Base-by-base conservation (phyloP, 441 rosid species). In the Francoa sonchifolia region DNA sequence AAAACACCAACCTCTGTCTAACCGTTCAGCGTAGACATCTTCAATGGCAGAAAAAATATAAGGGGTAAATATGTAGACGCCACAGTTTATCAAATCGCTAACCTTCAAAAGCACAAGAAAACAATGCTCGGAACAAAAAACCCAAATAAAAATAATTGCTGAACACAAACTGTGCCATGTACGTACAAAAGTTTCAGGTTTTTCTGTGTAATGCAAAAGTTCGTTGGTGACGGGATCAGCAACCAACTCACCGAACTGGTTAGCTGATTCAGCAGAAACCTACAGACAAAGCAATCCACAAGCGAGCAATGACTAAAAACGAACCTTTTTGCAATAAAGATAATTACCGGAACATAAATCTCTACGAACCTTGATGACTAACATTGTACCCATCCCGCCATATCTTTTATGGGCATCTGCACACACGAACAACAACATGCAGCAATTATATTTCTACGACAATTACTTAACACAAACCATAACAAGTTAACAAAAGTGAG, bases 181-280 rank as follows among this genome's bases (percentile, higher is more conserved):
- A 64, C 71, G n/a, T 72, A 86, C 96, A 57, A 86, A 86, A 53
- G 96, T 82, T 50, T 86, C 92, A 8, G 92, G 96, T 60, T 82
- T 87, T 61, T 87, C 94, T 0, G 94, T 79, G 42, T 87, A 87
- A 52, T 87, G 96, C 67, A 87, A 48, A 42, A 87, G 59, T 62
- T 87, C 94, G 43, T 74, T 82, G 19, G 88, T 77, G 59, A 47
- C 67, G 29, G 83, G 75, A 65, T 82, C 92, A 50, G 94, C 92
- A 39, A 86, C 71, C 70, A 86, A 63, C 56, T 72, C 90, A n/a
- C 96, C 92, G 61, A 82, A 87, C 57, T 79, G 79, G 58, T 63
- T 76, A 5, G 96, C 96, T 42, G 86, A 73, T 71, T 87, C 96
- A 33, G 79, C 85, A 65, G 96, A 87, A 58, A 87, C 96, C 94